These are phyloP conservation scores for Fusarium sp. DNA, from an alignment of 2,329 filamentous ascomycete genomes.

Conservation along the genomic window DNA sequence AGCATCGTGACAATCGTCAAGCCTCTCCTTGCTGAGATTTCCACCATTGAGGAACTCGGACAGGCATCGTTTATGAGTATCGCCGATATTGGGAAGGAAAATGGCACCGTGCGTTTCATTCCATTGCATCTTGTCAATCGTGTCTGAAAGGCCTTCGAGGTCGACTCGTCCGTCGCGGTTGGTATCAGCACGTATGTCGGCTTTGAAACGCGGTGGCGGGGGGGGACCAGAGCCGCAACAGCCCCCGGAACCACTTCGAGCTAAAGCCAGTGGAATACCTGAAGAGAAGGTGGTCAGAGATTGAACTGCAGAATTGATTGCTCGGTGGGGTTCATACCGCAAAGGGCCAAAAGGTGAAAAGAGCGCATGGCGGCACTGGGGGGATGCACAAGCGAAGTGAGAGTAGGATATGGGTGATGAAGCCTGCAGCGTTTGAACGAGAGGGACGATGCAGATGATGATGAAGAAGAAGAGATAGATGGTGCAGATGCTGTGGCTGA, in stretches of 20 bases:
- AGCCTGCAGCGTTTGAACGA: neutral
- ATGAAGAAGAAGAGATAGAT: too few species aligned
- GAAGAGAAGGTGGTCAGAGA: neutral
- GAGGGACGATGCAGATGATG: neutral
- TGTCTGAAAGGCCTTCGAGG: constrained; percentile 20
- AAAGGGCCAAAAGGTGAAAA: neutral
- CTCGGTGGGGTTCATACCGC: neutral
- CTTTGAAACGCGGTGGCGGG: neutral
- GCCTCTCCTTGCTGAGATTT: constrained; percentile 13
- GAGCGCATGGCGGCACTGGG: neutral
- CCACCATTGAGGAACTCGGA: neutral
- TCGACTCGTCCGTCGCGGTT: constrained; percentile 48
- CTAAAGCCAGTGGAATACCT: neutral
- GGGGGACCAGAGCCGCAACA: too few species aligned
- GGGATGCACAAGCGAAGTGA: neutral
- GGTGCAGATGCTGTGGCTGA: too few species aligned
- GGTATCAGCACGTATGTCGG: constrained; percentile 43
- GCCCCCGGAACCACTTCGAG: neutral
- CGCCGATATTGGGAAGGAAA: constrained; percentile 49
- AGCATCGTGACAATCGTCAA: constrained; percentile 47
- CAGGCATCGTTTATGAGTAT: constrained; percentile 42
- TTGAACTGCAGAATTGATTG: neutral
- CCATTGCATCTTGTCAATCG: constrained; percentile 35
- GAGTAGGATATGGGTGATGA: neutral
- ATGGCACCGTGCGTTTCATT: constrained; percentile 42